A percentile compares a stretch with the other conserved stretches of the same genome.
Conservation (phyloP, 306 rosid species). For the Cucumis cinereus region DNA sequence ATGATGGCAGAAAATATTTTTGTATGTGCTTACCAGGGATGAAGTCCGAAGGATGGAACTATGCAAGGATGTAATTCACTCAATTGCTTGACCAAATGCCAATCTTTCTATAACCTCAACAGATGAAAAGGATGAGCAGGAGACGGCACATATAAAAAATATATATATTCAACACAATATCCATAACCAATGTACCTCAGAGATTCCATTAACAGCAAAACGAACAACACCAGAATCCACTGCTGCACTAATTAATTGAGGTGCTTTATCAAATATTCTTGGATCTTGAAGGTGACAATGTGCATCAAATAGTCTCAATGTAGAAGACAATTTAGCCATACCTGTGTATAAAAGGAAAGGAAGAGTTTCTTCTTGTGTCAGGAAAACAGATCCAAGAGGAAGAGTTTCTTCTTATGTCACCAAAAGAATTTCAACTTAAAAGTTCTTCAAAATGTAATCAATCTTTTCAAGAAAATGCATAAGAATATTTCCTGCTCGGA, state of each 20-base stretch:
- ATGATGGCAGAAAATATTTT: background rate
- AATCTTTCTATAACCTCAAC: slow-evolving; percentile 31
- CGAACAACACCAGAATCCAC: slow-evolving; percentile 43
- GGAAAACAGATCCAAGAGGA: background rate
- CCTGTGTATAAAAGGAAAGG: background rate
- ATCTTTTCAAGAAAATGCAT: background rate
- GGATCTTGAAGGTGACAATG: slow-evolving; percentile 91
- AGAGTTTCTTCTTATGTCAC: background rate
- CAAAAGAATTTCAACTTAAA: background rate
- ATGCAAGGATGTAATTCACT: slow-evolving; percentile 35
- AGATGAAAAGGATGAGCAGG: background rate
- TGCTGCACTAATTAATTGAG: slow-evolving; percentile 40
- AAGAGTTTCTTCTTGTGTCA: background rate
- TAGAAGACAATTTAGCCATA: slow-evolving; percentile 1
- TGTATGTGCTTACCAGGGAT: slow-evolving; percentile 46
- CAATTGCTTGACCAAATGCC: slow-evolving; percentile 67
- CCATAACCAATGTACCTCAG: slow-evolving; percentile 24
- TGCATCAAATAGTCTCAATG: slow-evolving; percentile 65
- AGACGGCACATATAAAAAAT: background rate
- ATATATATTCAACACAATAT: background rate
- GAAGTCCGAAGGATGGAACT: slow-evolving; percentile 73
- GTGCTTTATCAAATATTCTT: slow-evolving; percentile 41
- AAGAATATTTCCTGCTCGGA: background rate
- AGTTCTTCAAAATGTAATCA: background rate
- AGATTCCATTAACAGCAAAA: slow-evolving; percentile 66